A percentile compares a stretch with the other conserved stretches of the same genome.
Evolutionary conservation across 164 flowering plant genomes (phyloP).

Genomic region (Piper betle): DNA sequence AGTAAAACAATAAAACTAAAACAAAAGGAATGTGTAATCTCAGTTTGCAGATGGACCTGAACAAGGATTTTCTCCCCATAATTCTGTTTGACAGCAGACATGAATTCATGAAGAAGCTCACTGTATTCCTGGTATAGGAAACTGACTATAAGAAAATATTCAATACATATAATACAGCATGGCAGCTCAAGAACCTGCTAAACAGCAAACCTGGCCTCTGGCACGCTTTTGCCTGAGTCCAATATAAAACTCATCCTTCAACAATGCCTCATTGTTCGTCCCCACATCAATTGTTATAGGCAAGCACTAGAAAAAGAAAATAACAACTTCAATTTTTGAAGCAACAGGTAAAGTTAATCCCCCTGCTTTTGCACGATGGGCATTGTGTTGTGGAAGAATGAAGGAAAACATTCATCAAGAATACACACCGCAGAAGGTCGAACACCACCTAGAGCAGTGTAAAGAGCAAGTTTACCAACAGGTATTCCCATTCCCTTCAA

Average conservation of each 20-base stretch:
- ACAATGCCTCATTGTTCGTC: slow-evolving; percentile 68
- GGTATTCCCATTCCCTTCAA: slow-evolving; percentile 96
- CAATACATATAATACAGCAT: neutral
- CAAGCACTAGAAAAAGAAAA: slow-evolving; percentile 46
- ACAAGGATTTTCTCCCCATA: slow-evolving; percentile 84
- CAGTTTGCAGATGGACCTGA: slow-evolving; percentile 36
- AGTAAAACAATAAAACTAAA: too few relatives aligned
- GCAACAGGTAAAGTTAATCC: neutral
- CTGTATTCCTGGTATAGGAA: slow-evolving; percentile 44
- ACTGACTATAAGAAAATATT: neutral
- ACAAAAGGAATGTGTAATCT: neutral
- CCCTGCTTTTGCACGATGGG: neutral
- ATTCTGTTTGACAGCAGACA: slow-evolving; percentile 78
- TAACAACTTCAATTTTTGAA: neutral
- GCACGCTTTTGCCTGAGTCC: slow-evolving; percentile 73
- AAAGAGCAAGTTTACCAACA: slow-evolving; percentile 73
- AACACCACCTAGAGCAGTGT: slow-evolving; percentile 85
- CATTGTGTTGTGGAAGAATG: neutral
- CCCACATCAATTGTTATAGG: slow-evolving; percentile 92
- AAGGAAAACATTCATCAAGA: neutral
- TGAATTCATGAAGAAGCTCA: slow-evolving; percentile 71
- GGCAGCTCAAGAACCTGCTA: neutral
- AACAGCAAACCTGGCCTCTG: slow-evolving; percentile 49
- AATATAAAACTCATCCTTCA: slow-evolving; percentile 82
- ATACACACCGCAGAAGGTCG: slow-evolving; percentile 80